phyloP scores from a whole-genome alignment of 1,139 yeast genomes.

The Suhomyces taliae region DNA sequence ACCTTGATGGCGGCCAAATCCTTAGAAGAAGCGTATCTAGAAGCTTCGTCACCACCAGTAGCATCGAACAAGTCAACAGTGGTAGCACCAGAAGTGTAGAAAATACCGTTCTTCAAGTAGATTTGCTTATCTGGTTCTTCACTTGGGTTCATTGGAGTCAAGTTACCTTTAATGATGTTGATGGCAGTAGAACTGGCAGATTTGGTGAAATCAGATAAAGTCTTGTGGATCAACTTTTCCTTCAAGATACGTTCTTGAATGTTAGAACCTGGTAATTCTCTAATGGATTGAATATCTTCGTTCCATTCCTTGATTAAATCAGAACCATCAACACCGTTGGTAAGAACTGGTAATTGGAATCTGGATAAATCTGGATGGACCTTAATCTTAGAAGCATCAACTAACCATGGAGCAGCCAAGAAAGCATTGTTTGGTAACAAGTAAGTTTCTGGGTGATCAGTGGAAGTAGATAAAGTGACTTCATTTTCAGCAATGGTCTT shows the following conservation, averaged over 20 bases:
- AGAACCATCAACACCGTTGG: constrained; percentile 60
- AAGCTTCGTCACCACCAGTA: constrained; percentile 83
- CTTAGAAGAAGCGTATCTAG: constrained; percentile 76
- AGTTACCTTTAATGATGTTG: constrained; percentile 69
- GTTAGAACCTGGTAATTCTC: constrained; percentile 61
- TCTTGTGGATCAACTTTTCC: constrained; percentile 72
- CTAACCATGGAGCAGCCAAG: constrained; percentile 77
- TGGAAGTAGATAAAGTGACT: constrained; percentile 42
- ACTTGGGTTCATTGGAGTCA: constrained; percentile 76
- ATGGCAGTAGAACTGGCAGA: constrained; percentile 81
- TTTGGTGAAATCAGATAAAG: constrained; percentile 74
- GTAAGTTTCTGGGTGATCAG: constrained; percentile 56
- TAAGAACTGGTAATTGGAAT: constrained; percentile 55
- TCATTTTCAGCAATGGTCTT: constrained; percentile 41
- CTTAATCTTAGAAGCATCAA: constrained; percentile 29
- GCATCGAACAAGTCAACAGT: constrained; percentile 64
- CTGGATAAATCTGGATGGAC: constrained; percentile 60
- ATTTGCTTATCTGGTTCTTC: constrained; percentile 64
- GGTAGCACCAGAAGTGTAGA: constrained; percentile 68
- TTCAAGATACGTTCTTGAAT: constrained; percentile 70
- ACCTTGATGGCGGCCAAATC: constrained; percentile 74
- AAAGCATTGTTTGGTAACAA: constrained; percentile 60
- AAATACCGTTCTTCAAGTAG: constrained; percentile 77
- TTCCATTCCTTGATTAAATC: constrained; percentile 77
- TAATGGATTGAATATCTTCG: constrained; percentile 81